Conservation (phyloP, 1,284 basidiomycete species). For the Agaricales sp. region DNA sequence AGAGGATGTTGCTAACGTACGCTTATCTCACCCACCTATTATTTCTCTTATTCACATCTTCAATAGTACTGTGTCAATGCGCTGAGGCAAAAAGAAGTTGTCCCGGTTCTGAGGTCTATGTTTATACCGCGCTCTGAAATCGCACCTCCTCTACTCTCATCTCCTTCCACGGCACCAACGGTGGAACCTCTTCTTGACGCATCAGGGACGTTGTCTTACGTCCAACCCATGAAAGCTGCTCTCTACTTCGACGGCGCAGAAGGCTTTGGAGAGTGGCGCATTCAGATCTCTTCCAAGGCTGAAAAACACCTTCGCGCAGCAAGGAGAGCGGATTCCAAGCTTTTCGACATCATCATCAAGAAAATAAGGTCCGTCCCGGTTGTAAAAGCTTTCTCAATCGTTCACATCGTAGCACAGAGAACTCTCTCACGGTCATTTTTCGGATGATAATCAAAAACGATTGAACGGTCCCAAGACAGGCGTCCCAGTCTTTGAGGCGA, state of each 20-base stretch:
- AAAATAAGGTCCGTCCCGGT: slow-evolving; percentile 40
- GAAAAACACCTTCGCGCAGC: slow-evolving; percentile 30
- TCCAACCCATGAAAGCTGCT: slow-evolving; percentile 13
- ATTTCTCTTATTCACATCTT: too few relatives aligned
- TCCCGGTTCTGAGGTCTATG: too few relatives aligned
- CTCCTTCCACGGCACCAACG: too few relatives aligned
- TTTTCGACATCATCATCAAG: slow-evolving; percentile 39
- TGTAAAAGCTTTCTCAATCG: not conserved
- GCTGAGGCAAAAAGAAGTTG: too few relatives aligned
- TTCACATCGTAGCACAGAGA: slow-evolving; percentile 28
- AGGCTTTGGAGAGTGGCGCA: slow-evolving; percentile 43
- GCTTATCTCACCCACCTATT: too few relatives aligned
- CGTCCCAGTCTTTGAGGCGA: slow-evolving; percentile 57
- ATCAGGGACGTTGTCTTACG: too few relatives aligned
- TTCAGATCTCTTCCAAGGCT: slow-evolving; percentile 36
- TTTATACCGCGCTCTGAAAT: too few relatives aligned
- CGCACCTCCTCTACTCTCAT: too few relatives aligned
- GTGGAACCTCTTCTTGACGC: too few relatives aligned
- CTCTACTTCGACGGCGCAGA: slow-evolving; percentile 40
- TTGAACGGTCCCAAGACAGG: slow-evolving; percentile 34
- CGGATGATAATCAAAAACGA: slow-evolving; percentile 57
- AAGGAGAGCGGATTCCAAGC: slow-evolving; percentile 27
- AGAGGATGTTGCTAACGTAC: too few relatives aligned
- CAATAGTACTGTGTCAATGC: too few relatives aligned
- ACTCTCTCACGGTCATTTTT: slow-evolving; percentile 57